A percentile compares a stretch with the other conserved stretches of the same genome.
Conservation (phyloP, 768 basidiomycete genomes). For the Megacollybia marginata region DNA sequence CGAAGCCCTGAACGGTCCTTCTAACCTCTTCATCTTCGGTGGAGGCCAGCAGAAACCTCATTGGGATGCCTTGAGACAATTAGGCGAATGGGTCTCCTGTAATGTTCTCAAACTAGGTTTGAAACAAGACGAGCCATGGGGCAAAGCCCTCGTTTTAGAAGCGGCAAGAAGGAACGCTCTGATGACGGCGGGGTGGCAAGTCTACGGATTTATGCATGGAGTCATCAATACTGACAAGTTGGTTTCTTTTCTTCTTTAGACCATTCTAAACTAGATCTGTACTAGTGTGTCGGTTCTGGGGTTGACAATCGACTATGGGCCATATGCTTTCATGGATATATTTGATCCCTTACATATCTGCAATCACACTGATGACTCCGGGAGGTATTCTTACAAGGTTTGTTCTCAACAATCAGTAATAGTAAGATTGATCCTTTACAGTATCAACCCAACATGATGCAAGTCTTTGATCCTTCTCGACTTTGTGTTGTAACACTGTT, state of each 20-base stretch:
- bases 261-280: neutral
- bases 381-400: conserved; percentile 68
- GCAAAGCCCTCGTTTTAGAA: conserved; percentile 64
- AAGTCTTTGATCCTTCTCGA: conserved; percentile 13
- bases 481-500: too few relatives aligned
- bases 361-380: conserved; percentile 78
- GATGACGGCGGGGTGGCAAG: conserved; percentile 97
- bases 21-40: conserved; percentile 58
- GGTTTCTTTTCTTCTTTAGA: conserved; percentile 9
- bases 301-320: conserved; percentile 77
- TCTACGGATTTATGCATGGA: conserved; percentile 89
- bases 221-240: conserved; percentile 98
- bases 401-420: conserved; percentile 16
- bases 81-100: conserved; percentile 69
- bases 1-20: conserved; percentile 74
- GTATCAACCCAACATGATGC: conserved; percentile 80
- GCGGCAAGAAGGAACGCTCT: conserved; percentile 76
- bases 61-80: conserved; percentile 62
- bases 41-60: conserved; percentile 72
- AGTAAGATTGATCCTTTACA: conserved; percentile 15
- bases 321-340: conserved; percentile 93
- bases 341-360: conserved; percentile 83
- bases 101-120: conserved; percentile 48
- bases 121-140: conserved; percentile 57
- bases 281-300: conserved; percentile 68